Conservation (phyloP, 441 rosid genomes). For the Theobroma grandiflorum region DNA sequence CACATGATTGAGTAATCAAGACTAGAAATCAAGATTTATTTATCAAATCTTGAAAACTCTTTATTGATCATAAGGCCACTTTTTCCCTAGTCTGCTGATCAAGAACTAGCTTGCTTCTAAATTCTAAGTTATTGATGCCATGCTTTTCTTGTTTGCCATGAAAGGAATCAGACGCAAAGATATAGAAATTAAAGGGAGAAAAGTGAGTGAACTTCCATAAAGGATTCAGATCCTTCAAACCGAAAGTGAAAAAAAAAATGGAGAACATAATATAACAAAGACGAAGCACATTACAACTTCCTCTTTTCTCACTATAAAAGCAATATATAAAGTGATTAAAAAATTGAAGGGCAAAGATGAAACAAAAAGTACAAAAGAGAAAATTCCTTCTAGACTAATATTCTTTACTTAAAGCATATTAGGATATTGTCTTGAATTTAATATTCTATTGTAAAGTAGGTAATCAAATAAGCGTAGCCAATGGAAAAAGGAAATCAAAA, state of each 20-base stretch:
- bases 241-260: neutral
- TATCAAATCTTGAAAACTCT: neutral
- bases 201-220: neutral
- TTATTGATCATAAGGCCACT: neutral
- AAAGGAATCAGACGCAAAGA: slow-evolving; percentile 24
- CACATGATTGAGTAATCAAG: too few species aligned
- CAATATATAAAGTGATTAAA: neutral
- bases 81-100: neutral
- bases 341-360: neutral
- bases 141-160: slow-evolving; percentile 30
- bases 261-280: neutral
- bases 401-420: slow-evolving; percentile 3
- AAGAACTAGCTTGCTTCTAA: neutral
- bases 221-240: slow-evolving; percentile 7
- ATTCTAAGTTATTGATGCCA: neutral
- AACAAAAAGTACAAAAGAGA: neutral
- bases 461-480: too few species aligned
- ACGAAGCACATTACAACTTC: neutral
- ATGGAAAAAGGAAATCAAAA: too few species aligned
- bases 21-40: too few species aligned
- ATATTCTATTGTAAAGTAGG: too few species aligned
- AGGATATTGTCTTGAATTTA: neutral
- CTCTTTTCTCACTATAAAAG: neutral
- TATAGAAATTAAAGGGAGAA: neutral
- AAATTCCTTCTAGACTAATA: neutral